Evolutionary conservation across 768 basidiomycete genomes (phyloP).

Genomic region (Serendipita indica): DNA sequence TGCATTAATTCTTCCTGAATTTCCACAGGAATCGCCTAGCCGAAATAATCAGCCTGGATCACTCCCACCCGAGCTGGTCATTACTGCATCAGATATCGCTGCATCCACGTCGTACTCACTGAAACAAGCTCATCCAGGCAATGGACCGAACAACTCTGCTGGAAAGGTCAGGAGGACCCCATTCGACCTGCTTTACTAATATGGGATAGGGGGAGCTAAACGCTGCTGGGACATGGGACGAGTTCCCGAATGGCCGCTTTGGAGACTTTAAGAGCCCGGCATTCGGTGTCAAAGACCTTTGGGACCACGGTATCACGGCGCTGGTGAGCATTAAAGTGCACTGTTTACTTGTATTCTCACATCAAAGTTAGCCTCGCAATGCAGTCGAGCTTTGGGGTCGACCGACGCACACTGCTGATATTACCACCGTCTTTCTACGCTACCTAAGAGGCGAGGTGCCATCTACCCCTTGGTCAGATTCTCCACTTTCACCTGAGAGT

Average conservation of each 20-base stretch:
- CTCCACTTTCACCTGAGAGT: constrained; percentile 71
- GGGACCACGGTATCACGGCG: constrained; percentile 49
- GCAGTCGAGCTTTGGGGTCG: constrained; percentile 62
- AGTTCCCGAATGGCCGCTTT: constrained; percentile 97
- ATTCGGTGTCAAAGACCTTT: constrained; percentile 66
- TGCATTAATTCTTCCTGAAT: neutral
- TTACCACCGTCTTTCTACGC: constrained; percentile 64
- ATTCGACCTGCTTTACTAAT: constrained; percentile 27
- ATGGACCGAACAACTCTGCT: neutral
- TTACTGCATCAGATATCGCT: constrained; percentile 53
- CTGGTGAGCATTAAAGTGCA: constrained; percentile 28
- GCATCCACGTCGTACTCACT: constrained; percentile 34
- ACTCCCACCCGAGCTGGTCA: constrained; percentile 27
- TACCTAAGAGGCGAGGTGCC: constrained; percentile 61
- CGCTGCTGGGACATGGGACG: constrained; percentile 73
- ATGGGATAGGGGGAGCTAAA: constrained; percentile 60
- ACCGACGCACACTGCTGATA: constrained; percentile 47
- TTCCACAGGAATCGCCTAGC: neutral
- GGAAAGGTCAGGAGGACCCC: constrained; percentile 11
- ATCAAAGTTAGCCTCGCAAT: constrained; percentile 36
- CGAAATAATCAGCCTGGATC: constrained; percentile 9
- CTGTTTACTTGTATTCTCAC: neutral
- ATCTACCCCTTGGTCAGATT: constrained; percentile 79
- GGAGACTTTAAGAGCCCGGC: constrained; percentile 97
- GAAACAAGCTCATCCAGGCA: neutral